These are phyloP conservation scores for Neofusicoccum ribis DNA, from an alignment of 2,329 filamentous ascomycete species.

Conservation along the genomic window DNA sequence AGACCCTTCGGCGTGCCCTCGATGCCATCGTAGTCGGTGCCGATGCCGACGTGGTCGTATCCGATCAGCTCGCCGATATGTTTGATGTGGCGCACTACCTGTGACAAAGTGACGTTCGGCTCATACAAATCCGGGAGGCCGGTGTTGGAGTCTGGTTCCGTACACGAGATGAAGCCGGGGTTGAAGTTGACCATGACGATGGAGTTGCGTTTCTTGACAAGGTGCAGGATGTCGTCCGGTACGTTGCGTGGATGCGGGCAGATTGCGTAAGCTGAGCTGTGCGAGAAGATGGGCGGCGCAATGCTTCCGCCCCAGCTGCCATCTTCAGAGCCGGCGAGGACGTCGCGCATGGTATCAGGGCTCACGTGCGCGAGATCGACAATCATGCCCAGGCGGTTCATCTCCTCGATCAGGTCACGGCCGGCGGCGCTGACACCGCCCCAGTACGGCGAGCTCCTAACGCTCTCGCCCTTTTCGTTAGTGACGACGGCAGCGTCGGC, in stretches of 20 bases:
- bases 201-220: conserved; percentile 72
- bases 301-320: conserved; percentile 67
- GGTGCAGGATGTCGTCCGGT: conserved; percentile 74
- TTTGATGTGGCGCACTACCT: conserved; percentile 77
- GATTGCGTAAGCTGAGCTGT: conserved; percentile 76
- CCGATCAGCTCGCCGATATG: conserved; percentile 83
- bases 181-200: conserved; percentile 91
- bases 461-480: conserved; percentile 42
- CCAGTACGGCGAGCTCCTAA: conserved; percentile 59
- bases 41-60: conserved; percentile 83
- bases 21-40: conserved; percentile 88
- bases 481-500: conserved; percentile 77
- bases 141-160: conserved; percentile 56
- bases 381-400: conserved; percentile 95
- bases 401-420: conserved; percentile 71
- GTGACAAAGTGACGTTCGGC: conserved; percentile 69
- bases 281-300: conserved; percentile 85
- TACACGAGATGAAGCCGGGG: conserved; percentile 79
- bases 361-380: conserved; percentile 82
- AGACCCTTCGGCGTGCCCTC: conserved; percentile 66
- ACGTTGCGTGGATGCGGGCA: conserved; percentile 92
- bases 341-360: conserved; percentile 81
- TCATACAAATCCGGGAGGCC: conserved; percentile 69
- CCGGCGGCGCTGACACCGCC: conserved; percentile 73
- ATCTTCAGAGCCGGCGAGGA: conserved; percentile 60